Evolutionary conservation across 208 protist genomes (phyloP).

Genomic region (Leishmania tarentolae): DNA sequence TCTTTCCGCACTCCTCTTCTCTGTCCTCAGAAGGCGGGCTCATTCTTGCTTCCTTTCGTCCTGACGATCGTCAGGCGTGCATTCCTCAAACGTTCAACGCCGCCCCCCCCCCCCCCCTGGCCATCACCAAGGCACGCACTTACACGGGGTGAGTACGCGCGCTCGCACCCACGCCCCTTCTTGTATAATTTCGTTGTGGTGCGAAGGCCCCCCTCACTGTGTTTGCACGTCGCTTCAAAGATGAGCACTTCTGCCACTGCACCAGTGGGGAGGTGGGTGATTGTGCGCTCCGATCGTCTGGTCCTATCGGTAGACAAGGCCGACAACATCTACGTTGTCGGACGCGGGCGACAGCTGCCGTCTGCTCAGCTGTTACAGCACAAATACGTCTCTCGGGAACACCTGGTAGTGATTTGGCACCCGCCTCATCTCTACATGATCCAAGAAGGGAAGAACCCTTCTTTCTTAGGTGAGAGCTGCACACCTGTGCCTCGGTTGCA

Average conservation of each 20-base stretch:
- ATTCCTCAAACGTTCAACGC: not conserved
- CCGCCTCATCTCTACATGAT: slow-evolving; percentile 38
- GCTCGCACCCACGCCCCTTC: not conserved
- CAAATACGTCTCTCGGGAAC: slow-evolving; percentile 72
- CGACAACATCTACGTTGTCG: slow-evolving; percentile 41
- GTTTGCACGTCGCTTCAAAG: not conserved
- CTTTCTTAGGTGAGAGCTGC: slow-evolving; percentile 48
- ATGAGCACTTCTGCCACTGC: not conserved
- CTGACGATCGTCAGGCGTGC: not conserved
- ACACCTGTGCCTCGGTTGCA: slow-evolving; percentile 17
- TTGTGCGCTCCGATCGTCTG: slow-evolving; percentile 66
- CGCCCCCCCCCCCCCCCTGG: no score
- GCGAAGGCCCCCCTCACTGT: not conserved
- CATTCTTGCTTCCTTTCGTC: not conserved
- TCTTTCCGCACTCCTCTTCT: not conserved
- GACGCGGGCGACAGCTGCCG: slow-evolving; percentile 50
- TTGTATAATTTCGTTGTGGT: not conserved
- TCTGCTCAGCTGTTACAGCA: slow-evolving; percentile 44
- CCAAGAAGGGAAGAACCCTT: slow-evolving; percentile 71
- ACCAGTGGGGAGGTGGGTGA: slow-evolving; percentile 44
- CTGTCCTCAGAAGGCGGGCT: not conserved
- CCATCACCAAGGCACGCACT: not conserved
- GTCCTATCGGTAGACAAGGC: slow-evolving; percentile 47
- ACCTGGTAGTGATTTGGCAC: slow-evolving; percentile 52
- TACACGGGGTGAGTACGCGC: not conserved